Base-by-base conservation (phyloP, 176 grass and related monocot genomes). In the Leersia perrieri region DNA sequence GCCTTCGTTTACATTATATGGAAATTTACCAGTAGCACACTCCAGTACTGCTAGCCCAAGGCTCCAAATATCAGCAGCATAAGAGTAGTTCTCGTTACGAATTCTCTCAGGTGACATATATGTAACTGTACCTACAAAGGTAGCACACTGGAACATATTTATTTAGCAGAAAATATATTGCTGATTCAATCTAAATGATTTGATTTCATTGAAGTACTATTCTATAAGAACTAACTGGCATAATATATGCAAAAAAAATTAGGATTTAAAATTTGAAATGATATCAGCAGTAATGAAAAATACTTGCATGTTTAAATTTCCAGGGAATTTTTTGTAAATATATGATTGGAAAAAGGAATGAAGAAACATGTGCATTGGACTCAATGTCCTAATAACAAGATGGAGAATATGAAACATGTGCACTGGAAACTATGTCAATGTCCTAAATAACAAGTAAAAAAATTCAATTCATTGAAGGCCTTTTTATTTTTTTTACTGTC, bases 41-140 rank as follows among this genome's bases (percentile, higher is more conserved):
- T 98, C 96, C 77, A 98, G 92, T 70, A 95, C 83, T 23, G 86
- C 81, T 86, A 98, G 82, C 63, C 95, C 95, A 88, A 98, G 84
- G 69, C 95, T 98, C 95, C 92, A 98, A 89, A 98, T 95, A 87
- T 98, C 95, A 83, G 95, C 95, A 66, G 95, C 42, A 74, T 89
- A 98, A 38, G 92, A 98, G 68, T 98, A 98, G 74, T 58, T 82
- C 78, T 94, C 92, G 53, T 98, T 98, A 82, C 92, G 90, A 72
- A 98, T 98, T 90, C 95, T 92, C 86, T 95, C 95, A 68, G 95
- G 95, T 44, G 95, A 98, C 95, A 98, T 98, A 83, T 98, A 98
- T 33, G 92, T 95, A 63, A 98, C 92, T 0, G 95, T 98, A 60
- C 95, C 95, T 82, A 95, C 90, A 89, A 94, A 98, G 69, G 95